phyloP scores from a whole-genome alignment of 805 yeast genomes.

The Dipodascus albidus region DNA sequence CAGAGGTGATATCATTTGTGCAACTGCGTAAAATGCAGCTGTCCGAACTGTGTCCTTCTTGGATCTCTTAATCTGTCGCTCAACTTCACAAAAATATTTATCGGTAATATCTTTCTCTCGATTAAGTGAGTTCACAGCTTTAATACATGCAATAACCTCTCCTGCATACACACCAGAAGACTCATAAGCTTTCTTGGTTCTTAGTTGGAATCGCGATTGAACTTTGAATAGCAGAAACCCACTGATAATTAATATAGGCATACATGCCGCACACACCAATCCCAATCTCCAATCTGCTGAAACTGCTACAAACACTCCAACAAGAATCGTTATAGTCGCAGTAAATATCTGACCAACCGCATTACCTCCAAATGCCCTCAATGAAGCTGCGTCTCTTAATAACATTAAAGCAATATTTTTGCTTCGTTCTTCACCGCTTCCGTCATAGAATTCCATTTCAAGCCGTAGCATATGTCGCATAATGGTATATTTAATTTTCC shows the following conservation, averaged over 20 bases:
- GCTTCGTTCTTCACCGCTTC: constrained; percentile 23
- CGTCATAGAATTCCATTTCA: constrained; percentile 24
- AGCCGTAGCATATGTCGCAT: constrained; percentile 22
- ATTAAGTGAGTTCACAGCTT: constrained; percentile 28
- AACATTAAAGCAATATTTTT: constrained; percentile 18
- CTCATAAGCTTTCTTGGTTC: constrained; percentile 24
- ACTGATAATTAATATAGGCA: constrained; percentile 24
- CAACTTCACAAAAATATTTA: constrained; percentile 16
- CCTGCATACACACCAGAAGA: constrained; percentile 27
- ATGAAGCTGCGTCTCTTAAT: constrained; percentile 26
- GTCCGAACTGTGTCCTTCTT: constrained; percentile 16
- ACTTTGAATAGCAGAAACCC: constrained; percentile 25
- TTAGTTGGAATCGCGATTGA: constrained; percentile 20
- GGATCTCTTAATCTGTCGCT: constrained; percentile 16
- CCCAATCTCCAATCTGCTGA: constrained; percentile 27
- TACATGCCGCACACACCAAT: constrained; percentile 25
- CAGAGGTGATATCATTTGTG: constrained; percentile 27
- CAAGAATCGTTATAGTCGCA: constrained; percentile 23
- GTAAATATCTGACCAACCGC: constrained; percentile 25
- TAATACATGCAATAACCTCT: constrained; percentile 25
- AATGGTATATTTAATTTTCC: constrained; percentile 20
- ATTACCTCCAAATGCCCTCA: constrained; percentile 26
- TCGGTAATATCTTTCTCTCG: constrained; percentile 24
- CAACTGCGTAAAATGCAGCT: constrained; percentile 23
- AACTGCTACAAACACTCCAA: constrained; percentile 25